Percentiles rank a stretch among this genome's conserved stretches.
Evolutionary conservation across 2,329 filamentous ascomycete genomes (phyloP).

Genomic region (Colletotrichum tabaci): DNA sequence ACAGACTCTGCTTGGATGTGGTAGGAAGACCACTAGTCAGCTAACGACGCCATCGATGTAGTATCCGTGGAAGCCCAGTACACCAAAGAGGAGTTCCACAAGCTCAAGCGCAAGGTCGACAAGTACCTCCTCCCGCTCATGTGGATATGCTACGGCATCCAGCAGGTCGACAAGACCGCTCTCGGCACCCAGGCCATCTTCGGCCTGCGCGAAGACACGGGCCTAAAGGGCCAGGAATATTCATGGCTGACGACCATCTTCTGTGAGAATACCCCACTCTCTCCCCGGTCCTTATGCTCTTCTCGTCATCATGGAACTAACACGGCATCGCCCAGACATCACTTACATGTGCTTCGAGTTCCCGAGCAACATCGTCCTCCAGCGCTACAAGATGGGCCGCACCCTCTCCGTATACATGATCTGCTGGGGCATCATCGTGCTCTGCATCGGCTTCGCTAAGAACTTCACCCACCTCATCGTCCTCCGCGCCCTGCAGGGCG

Average conservation of each 20-base stretch:
- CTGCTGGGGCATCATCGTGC: conserved; percentile 52
- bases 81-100: conserved; percentile 56
- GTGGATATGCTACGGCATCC: conserved; percentile 65
- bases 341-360: conserved; percentile 51
- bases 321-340: conserved; percentile 43
- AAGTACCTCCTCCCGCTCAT: conserved; percentile 62
- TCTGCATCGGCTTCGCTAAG: conserved; percentile 55
- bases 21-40: too few species aligned
- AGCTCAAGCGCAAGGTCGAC: conserved; percentile 59
- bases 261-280: conserved; percentile 34
- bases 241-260: conserved; percentile 53
- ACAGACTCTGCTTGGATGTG: too few species aligned
- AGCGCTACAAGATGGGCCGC: conserved; percentile 49
- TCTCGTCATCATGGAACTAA: not conserved
- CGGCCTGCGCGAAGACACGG: conserved; percentile 51
- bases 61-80: conserved; percentile 46
- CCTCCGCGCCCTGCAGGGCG: conserved; percentile 54
- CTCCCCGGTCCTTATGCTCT: not conserved
- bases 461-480: conserved; percentile 56
- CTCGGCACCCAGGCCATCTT: conserved; percentile 57
- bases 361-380: conserved; percentile 51
- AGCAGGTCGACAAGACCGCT: conserved; percentile 63
- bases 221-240: conserved; percentile 47
- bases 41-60: not conserved
- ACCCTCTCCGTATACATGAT: conserved; percentile 38